Base-by-base conservation (phyloP, 139 green algal species). In the Chlamydomonas sphaeroides region DNA sequence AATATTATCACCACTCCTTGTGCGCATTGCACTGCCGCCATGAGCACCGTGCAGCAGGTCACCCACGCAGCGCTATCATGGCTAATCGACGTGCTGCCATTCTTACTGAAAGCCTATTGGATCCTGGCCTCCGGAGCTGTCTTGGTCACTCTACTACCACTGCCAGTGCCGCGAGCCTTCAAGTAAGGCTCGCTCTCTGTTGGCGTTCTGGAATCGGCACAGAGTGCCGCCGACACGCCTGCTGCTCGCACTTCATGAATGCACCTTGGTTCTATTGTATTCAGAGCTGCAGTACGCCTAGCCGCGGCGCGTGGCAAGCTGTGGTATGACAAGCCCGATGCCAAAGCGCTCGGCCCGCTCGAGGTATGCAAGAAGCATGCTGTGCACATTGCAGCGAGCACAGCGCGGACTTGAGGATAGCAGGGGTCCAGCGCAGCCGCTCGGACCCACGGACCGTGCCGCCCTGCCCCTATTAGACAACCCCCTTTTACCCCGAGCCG, bases 61-160 rank as follows among this genome's bases (percentile, higher is more conserved):
- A n/a, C n/a, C n/a, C n/a, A n/a, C n/a, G n/a, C n/a, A n/a, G n/a
- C n/a, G n/a, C n/a, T n/a, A n/a, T n/a, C n/a, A n/a, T n/a, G n/a
- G n/a, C n/a, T n/a, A n/a, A n/a, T n/a, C n/a, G n/a, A n/a, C 0
- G 8, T 38, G n/a, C 63, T 82, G 5, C 75, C 75, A 17, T 2
- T 32, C 14, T 62, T 94, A 3, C 71, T 94, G 5, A 42, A 66
- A 0, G 45, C 84, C 0, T 95, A 91, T 72, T 95, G 92, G 92
- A n/a, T 81, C 2, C 85, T 94, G 2, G 88, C 89, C 4, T 86
- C 88, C 2, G 48, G 39, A 7, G 79, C 89, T 4, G 90, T 93
- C 0, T 59, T 92, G 0, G 45, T 93, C 0, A 91, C 89, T 0
- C 30, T 95, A 8, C 63, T 93, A 15, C 92, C 91, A 0, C 1